phyloP scores from a whole-genome alignment of 176 grass and related monocot species.

The Carex kokanica region DNA sequence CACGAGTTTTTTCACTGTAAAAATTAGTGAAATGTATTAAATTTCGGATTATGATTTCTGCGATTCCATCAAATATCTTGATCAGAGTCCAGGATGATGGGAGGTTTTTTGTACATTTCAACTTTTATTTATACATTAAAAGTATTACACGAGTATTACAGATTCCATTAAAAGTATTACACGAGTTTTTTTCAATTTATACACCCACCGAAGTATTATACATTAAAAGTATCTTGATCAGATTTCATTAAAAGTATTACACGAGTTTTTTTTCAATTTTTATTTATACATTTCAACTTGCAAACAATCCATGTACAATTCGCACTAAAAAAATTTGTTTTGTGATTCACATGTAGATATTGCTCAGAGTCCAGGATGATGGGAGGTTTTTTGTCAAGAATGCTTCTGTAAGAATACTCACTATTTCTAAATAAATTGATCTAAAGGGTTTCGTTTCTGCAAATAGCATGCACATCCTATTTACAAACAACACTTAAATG shows the following conservation, averaged over 20 bases:
- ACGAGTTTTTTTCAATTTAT: too few species aligned
- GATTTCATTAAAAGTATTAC: too few species aligned
- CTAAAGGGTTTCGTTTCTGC: background rate
- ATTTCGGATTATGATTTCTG: background rate
- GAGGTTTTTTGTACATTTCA: background rate
- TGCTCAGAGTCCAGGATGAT: slow-evolving; percentile 47
- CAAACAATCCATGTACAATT: background rate
- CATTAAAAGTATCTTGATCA: too few species aligned
- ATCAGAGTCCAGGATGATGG: background rate
- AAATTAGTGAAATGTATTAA: background rate
- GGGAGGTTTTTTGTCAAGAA: slow-evolving; percentile 74
- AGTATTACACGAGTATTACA: too few species aligned
- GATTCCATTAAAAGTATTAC: too few species aligned
- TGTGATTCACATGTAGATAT: slow-evolving; percentile 12
- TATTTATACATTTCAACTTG: background rate
- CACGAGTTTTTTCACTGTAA: background rate
- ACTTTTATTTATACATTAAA: background rate
- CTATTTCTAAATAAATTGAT: background rate
- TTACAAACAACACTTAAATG: background rate
- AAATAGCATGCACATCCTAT: background rate
- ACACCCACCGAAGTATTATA: too few species aligned
- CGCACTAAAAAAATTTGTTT: background rate
- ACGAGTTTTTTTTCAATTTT: background rate
- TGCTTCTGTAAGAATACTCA: slow-evolving; percentile 50
- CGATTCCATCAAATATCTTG: background rate